A percentile compares a stretch with the other conserved stretches of the same genome.
These are phyloP conservation scores for Zanthoxylum bungeanum DNA, from an alignment of 345 rosid species.

Conservation along the genomic window DNA sequence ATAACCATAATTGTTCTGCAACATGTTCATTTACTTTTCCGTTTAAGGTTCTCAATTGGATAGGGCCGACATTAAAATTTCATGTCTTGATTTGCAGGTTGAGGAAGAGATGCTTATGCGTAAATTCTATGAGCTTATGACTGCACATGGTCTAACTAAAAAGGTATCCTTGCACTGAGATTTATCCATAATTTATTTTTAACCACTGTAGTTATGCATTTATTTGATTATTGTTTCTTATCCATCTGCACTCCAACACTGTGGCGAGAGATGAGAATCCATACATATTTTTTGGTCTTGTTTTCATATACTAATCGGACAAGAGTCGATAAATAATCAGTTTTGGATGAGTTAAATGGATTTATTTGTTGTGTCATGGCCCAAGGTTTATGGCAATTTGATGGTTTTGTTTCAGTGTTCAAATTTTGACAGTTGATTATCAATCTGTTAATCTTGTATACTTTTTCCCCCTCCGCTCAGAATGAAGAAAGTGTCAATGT, in stretches of 20 bases:
- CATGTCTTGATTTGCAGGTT: slow-evolving; percentile 36
- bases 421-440: not conserved
- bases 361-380: not conserved
- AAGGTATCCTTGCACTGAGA: not conserved
- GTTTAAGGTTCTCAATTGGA: too few relatives aligned
- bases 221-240: too few relatives aligned
- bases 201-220: not conserved
- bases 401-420: not conserved
- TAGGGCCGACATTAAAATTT: too few relatives aligned
- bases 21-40: not conserved
- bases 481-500: slow-evolving; percentile 19
- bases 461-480: slow-evolving; percentile 9
- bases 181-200: too few relatives aligned
- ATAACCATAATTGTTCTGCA: not conserved
- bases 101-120: slow-evolving; percentile 79
- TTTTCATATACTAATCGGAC: too few relatives aligned
- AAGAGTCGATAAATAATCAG: not conserved
- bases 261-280: too few relatives aligned
- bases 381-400: not conserved
- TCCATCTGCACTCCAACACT: too few relatives aligned
- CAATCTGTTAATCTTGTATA: not conserved
- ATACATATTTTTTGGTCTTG: too few relatives aligned
- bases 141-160: slow-evolving; percentile 10
- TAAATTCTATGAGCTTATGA: slow-evolving; percentile 59
- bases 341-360: not conserved